Base-by-base conservation (phyloP, 176 grass and related monocot genomes). In the Oryza brachyantha region DNA sequence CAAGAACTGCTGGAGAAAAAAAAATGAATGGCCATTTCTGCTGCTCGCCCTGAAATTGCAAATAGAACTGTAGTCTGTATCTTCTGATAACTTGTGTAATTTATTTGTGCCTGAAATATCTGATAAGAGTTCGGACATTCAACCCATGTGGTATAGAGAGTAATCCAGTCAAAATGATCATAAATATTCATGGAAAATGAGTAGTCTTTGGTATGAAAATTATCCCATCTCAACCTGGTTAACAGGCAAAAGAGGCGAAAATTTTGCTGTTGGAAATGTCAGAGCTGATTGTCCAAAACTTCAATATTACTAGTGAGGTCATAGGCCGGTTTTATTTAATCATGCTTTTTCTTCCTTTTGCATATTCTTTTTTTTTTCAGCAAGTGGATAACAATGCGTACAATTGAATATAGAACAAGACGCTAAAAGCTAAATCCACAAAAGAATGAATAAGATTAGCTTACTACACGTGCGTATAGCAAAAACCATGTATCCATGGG, bases 401-500 rank as follows among this genome's bases (percentile, higher is more conserved):
- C 9, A 0, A 29, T 68, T 42, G 66, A 65, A 4, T 74, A 60
- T 40, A 80, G 70, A 74, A 48, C 11, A 80, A n/a, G 29, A 21
- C 3, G 14, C 54, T 37, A 58, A 79, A 59, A 6, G 65, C 29
- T 5, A 43, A 64, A 80, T 10, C 10, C 28, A 36, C 75, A 38
- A 45, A 37, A 78, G 21, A 82, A 72, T 13, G 61, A 73, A 67
- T 61, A 61, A 50, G 35, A 83, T 73, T 48, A 73, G 28, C 46
- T 61, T 40, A 29, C 67, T 79, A 61, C 28, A 31, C 54, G 1
- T 2, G 31, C 1, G 64, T 29, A 61, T 28, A n/a, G 29, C 22
- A 13, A 79, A 70, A 88, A 32, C 10, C 61, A 29, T 0, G 60
- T 72, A 78, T 78, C 5, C 28, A 24, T 32, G 21, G 46, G 61